Percentiles rank a stretch among this genome's conserved stretches.
phyloP scores from a whole-genome alignment of 2,329 filamentous ascomycete genomes.

The Rutstroemia sp. region DNA sequence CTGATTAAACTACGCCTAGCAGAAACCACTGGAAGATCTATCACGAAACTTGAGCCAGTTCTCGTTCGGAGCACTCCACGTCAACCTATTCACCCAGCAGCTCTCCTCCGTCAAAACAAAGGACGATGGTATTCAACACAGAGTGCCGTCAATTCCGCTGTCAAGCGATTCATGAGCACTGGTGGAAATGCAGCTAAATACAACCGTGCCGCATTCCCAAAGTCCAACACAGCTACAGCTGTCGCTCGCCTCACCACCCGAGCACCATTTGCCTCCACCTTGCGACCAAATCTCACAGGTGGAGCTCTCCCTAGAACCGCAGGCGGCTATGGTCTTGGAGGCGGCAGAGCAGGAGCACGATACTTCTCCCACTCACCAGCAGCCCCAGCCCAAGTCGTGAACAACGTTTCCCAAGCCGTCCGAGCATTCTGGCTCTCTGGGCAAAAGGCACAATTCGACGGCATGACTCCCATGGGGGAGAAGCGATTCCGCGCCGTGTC shows the following conservation, averaged over 20 bases:
- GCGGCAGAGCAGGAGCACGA: constrained; percentile 62
- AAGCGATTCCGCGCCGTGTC: constrained; percentile 75
- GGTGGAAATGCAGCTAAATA: constrained; percentile 33
- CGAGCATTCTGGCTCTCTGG: constrained; percentile 90
- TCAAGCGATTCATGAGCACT: constrained; percentile 33
- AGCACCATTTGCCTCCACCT: constrained; percentile 78
- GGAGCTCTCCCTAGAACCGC: constrained; percentile 77
- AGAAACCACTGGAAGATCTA: constrained; percentile 32
- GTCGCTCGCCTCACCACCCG: constrained; percentile 61
- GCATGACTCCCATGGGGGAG: constrained; percentile 64
- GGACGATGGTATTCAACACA: constrained; percentile 56
- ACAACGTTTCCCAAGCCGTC: constrained; percentile 91
- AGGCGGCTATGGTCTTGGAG: constrained; percentile 78
- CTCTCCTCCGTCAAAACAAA: constrained; percentile 55
- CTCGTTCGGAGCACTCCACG: constrained; percentile 48
- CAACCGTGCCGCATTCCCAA: constrained; percentile 45
- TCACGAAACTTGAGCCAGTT: constrained; percentile 48
- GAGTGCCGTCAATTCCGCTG: constrained; percentile 43
- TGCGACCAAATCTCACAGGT: constrained; percentile 87
- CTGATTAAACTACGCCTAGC: constrained; percentile 38
- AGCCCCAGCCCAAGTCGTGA: constrained; percentile 80
- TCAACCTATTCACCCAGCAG: constrained; percentile 49
- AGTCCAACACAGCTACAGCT: constrained; percentile 47
- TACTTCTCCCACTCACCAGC: constrained; percentile 89
- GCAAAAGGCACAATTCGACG: constrained; percentile 81